Base-by-base conservation (phyloP, 2,329 filamentous ascomycete species). In the Stachybotrys chartarum region DNA sequence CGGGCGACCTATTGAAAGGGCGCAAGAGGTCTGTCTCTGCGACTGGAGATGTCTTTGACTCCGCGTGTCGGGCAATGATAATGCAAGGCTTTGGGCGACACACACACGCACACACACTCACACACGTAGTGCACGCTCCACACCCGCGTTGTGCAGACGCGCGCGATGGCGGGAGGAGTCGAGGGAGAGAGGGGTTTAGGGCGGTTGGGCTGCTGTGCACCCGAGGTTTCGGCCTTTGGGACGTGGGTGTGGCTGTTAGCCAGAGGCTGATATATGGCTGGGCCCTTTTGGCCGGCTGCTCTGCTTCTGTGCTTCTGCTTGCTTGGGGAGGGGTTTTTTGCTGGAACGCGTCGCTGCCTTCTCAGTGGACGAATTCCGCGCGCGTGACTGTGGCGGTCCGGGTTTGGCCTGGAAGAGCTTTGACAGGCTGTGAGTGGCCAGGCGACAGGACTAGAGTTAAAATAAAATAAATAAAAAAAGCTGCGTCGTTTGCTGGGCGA, bases 401-500 rank as follows among this genome's bases (percentile, higher is more conserved):
- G 24, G 24, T 24, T 42, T 42, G 35, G 46, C 46, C 46, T 48
- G 46, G 46, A n/a, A 17, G 46, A 30, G 46, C 46, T 48, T 30
- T 48, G 46, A 48, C 46, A 14, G 46, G 52, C 61, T 63, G 58
- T 65, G 64, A 66, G 65, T 63, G 64, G 64, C 60, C 58, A 64
- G 62, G 35, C 24, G 14, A 42, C 35, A 10, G 35, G 35, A 42
- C 35, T 14, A 42, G 35, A 42, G 35, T 10, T 42, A 42, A 42
- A 10, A 42, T 61, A 56, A 61, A 60, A 59, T n/a, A n/a, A n/a
- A 64, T 52, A 59, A 55, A 56, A 54, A 55, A 58, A 58, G 61
- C 47, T 50, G 14, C 18, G 31, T 61, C 61, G 63, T 65, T 64
- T 65, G 60, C 59, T 64, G 61, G 57, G 60, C 49, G 30, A 51